Evolutionary conservation across 768 basidiomycete species (phyloP), one percentile per base, ranked within the genome.

Genomic region (Neoboletus subvelutipes): DNA sequence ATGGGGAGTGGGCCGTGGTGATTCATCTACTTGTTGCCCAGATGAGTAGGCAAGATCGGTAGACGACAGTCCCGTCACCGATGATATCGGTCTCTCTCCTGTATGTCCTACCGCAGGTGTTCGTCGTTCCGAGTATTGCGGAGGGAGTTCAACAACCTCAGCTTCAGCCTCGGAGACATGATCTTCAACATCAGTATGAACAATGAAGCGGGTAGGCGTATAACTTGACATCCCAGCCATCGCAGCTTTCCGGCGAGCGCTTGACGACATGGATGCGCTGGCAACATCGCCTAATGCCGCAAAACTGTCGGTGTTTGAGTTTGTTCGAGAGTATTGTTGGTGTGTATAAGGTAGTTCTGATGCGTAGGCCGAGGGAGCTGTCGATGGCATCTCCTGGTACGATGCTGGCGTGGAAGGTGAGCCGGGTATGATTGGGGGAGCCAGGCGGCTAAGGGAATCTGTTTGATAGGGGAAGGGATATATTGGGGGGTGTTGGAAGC

Each of bases 101-200:
- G 53, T 17, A 29, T n/a, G 37, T 22, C 13, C 17, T 39, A 37
- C 24, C 41, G 17, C n/a, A 39, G 67, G 57, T 45, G 66, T 67
- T 20, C 78, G 78, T 36, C 80, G 74, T 58, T 83, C 85, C 26
- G 78, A 78, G 65, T 91, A 91, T 67, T 83, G 83, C 17, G 88
- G 88, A 28, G 89, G 89, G n/a, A 90, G 77, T 71, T 91, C 89
- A 7, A 90, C 78, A 22, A 88, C 72, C 7, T 78, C 87, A 18
- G 80, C 71, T 55, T 78, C 75, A 51, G 75, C 75, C 40, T 70
- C 73, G 8, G 81, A 75, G 11, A 73, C 39, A 13, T 65, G 71
- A 63, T 90, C 88, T 52, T 87, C 87, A 9, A 79, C 80, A 66
- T 90, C 90, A 4, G 83, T 85, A 60, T 90, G 88, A 7, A 89